These are phyloP conservation scores for Ganoderma boninense DNA, from an alignment of 1,284 basidiomycete genomes.

Conservation along the genomic window DNA sequence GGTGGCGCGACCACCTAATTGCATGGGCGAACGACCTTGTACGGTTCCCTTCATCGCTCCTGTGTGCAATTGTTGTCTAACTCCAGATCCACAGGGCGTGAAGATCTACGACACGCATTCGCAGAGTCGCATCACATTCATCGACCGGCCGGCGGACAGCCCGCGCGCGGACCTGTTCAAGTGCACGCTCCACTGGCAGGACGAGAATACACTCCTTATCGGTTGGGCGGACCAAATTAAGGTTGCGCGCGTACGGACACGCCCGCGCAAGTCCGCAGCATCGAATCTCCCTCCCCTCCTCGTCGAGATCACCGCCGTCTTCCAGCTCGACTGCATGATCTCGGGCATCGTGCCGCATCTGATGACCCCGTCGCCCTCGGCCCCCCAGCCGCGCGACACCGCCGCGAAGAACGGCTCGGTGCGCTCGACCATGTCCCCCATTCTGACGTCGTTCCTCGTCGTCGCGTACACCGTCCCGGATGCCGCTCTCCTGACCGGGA, in stretches of 20 bases:
- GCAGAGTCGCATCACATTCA: constrained; percentile 85
- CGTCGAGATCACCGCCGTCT: constrained; percentile 91
- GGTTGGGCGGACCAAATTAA: constrained; percentile 97
- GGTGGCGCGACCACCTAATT: constrained; percentile 89
- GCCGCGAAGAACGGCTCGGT: constrained; percentile 33
- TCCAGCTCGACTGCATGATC: constrained; percentile 96
- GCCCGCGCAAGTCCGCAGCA: constrained; percentile 56
- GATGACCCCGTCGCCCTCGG: constrained; percentile 43
- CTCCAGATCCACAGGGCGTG: constrained; percentile 69
- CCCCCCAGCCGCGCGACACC: constrained; percentile 20
- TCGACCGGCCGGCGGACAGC: constrained; percentile 83
- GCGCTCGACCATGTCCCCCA: constrained; percentile 35
- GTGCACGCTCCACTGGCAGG: constrained; percentile 92
- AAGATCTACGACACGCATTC: constrained; percentile 92
- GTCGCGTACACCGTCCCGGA: constrained; percentile 85
- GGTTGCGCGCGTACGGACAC: constrained; percentile 81
- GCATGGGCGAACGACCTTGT: constrained; percentile 97
- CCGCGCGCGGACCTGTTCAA: constrained; percentile 95
- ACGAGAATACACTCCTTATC: constrained; percentile 89
- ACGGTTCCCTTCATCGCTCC: constrained; percentile 37
- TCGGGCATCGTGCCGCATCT: constrained; percentile 89
- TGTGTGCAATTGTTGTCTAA: not conserved
- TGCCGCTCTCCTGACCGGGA: constrained; percentile 56
- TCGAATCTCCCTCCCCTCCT: constrained; percentile 61
- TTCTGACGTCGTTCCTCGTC: constrained; percentile 80